Evolutionary conservation across 2,329 filamentous ascomycete genomes (phyloP), one percentile per base, ranked within the genome.

Genomic region (Colletotrichum shisoi): DNA sequence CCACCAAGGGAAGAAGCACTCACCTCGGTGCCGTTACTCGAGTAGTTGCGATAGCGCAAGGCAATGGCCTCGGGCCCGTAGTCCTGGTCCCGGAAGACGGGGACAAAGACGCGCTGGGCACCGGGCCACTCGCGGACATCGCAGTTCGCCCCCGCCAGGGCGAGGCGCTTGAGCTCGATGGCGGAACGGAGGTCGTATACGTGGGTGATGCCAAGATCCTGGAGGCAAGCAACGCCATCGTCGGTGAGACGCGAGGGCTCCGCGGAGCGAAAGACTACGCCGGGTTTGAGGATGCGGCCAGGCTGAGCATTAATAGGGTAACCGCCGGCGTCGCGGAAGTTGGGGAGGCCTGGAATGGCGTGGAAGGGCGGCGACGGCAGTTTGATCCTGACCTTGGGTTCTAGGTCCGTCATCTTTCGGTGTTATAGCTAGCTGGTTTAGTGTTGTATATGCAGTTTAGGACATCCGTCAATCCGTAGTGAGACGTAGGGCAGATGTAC

Each of bases 181-280:
- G 78, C 76, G 31, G 86, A 89, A 62, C 91, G 84, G 11, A 93
- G 80, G 78, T 93, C 91, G 74, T 88, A 93, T 58, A 91, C 83
- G 69, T 84, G 81, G 27, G 80, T 83, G 70, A 94, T 85, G n/a
- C 85, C 83, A 60, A 92, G 79, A 5, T 75, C 71, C 37, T 80
- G 80, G 66, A 91, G 80, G 49, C 79, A 81, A 8, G 77, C 72
- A 7, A 86, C 76, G 17, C 88, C 88, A 27, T 81, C 78, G 31
- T 81, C 75, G 1, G 85, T 86, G 45, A 90, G 79, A 63, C 79
- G 79, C 19, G 84, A 85, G 17, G 89, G 87, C 71, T 92, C 89
- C 2, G 89, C 91, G 56, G 87, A 88, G 63, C 92, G 88, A 78
- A 87, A 94, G 64, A 91, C 78, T 37, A 88, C 73, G 39, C 82